Evolutionary conservation across 2,329 filamentous ascomycete genomes (phyloP).

Genomic region (Paracorniculantispora psalliotae): DNA sequence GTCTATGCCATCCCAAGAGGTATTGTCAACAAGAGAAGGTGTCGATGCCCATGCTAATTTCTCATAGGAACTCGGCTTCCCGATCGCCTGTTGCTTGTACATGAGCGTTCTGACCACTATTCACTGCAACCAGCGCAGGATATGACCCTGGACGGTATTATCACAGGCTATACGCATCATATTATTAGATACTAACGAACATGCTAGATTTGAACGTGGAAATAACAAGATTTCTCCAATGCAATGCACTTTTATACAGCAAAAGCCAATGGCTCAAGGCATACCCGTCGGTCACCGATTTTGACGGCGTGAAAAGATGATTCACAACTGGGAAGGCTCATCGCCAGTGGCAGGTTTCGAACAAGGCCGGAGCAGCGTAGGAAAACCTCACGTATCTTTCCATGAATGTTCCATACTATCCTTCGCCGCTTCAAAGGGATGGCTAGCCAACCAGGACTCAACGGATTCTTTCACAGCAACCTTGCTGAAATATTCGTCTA

Average conservation of each 20-base stretch:
- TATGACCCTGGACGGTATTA: constrained; percentile 16
- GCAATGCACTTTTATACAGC: constrained; percentile 1
- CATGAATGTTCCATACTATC: not conserved
- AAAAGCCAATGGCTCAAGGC: constrained; percentile 16
- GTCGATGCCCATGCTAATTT: not conserved
- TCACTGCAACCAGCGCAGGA: constrained; percentile 18
- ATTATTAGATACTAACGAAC: not conserved
- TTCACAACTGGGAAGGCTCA: too few species aligned
- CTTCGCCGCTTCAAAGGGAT: constrained; percentile 5
- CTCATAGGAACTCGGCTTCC: constrained; percentile 18
- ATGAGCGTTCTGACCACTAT: constrained; percentile 21
- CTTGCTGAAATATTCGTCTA: constrained; percentile 11
- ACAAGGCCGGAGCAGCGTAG: too few species aligned
- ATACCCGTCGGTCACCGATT: not conserved
- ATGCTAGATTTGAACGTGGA: constrained; percentile 14
- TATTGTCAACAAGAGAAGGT: not conserved
- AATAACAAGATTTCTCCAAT: constrained; percentile 13
- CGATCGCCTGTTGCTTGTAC: constrained; percentile 18
- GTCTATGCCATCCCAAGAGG: constrained; percentile 18
- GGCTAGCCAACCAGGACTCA: constrained; percentile 6
- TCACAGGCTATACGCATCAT: too few species aligned
- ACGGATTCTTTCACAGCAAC: not conserved
- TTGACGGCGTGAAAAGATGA: not conserved
- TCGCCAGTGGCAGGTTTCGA: not conserved
- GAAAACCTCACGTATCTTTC: not conserved